Percentiles rank a stretch among this genome's conserved stretches.
Evolutionary conservation across 176 grass and related monocot species (phyloP).

Genomic region (Neostapfia colusana): DNA sequence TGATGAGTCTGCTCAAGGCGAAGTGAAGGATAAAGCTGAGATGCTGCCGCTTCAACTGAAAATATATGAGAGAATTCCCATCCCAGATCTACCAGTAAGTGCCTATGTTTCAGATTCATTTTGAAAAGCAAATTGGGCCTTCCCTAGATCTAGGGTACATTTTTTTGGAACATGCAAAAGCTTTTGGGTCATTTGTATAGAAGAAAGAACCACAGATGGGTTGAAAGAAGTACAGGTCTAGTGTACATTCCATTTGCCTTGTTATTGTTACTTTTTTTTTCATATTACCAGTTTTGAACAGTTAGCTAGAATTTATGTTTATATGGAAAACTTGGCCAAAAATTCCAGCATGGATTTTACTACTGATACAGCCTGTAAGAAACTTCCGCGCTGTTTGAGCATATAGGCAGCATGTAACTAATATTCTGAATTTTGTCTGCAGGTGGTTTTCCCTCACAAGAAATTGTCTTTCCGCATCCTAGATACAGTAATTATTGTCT

Average conservation of each 20-base stretch:
- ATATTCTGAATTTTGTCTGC: constrained; percentile 25
- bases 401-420: not conserved
- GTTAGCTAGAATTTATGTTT: not conserved
- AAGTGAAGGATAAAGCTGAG: constrained; percentile 50
- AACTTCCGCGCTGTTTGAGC: not conserved
- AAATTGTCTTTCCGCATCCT: constrained; percentile 95
- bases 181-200: too few relatives aligned
- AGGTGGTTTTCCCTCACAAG: constrained; percentile 99
- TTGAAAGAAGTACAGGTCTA: not conserved
- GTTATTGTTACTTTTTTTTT: not conserved
- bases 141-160: not conserved
- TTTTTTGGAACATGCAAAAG: too few relatives aligned
- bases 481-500: constrained; percentile 72
- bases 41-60: constrained; percentile 76
- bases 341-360: not conserved
- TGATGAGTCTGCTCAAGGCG: constrained; percentile 56
- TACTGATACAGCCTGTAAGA: not conserved
- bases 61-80: constrained; percentile 93
- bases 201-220: not conserved
- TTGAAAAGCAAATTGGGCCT: not conserved
- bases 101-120: not conserved
- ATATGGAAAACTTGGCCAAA: not conserved
- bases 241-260: not conserved
- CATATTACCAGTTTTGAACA: not conserved
- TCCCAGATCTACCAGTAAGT: constrained; percentile 86